Percentiles rank a stretch among this genome's conserved stretches.
These are phyloP conservation scores for Aplosporella prunicola DNA, from an alignment of 2,329 filamentous ascomycete genomes.

Conservation along the genomic window DNA sequence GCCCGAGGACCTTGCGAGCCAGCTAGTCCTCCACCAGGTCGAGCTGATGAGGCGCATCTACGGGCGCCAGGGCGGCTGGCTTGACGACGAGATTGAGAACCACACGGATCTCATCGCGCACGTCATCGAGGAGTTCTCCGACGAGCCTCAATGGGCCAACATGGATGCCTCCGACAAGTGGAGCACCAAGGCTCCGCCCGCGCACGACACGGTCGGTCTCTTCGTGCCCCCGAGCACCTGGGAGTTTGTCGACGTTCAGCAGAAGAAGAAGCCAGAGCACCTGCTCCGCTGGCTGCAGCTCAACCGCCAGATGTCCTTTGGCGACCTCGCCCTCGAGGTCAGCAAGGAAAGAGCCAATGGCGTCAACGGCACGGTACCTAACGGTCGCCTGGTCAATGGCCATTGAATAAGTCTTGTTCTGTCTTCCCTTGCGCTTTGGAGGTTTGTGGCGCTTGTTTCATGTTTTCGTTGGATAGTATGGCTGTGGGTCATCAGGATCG, in stretches of 20 bases:
- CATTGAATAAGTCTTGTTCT: no score
- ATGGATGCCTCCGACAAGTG: conserved; percentile 5
- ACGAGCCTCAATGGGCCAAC: conserved; percentile 21
- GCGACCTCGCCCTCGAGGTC: conserved; percentile 2
- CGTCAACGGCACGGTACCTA: conserved; percentile 1
- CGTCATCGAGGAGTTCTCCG: conserved; percentile 32
- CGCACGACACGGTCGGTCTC: conserved; percentile 8
- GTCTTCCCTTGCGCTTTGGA: no score
- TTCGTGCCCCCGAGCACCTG: conserved; percentile 6
- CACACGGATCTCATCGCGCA: conserved; percentile 36
- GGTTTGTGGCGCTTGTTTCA: no score
- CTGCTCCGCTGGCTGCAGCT: conserved; percentile 11
- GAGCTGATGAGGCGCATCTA: conserved; percentile 30
- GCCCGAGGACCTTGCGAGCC: conserved; percentile 15
- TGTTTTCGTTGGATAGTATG: no score
- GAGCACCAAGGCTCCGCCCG: conserved; percentile 3
- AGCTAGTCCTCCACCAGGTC: conserved; percentile 25
- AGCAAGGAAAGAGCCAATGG: conserved; percentile 3
- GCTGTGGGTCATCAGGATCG: no score
- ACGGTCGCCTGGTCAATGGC: conserved; percentile 3
- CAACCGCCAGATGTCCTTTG: conserved; percentile 10
- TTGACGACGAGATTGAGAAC: conserved; percentile 34
- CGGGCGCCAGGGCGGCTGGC: conserved; percentile 35
- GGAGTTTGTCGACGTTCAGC: conserved; percentile 7
- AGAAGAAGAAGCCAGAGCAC: conserved; percentile 7